Evolutionary conservation across 108 stramenopile genomes (phyloP).

Genomic region (Heterococcus sp.): DNA sequence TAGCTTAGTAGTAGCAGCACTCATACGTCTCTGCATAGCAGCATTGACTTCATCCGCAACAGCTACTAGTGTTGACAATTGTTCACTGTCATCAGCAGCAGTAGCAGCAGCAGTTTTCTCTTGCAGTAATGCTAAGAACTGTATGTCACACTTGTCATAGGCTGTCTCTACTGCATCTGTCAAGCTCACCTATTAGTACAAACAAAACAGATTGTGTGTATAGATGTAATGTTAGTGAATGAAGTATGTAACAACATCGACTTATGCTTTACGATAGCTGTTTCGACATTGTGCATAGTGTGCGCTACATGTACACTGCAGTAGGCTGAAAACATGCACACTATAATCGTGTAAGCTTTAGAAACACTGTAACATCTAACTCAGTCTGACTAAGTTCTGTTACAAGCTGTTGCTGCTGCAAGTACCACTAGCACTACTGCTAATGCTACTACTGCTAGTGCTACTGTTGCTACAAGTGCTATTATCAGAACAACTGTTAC

Average conservation of each 20-base stretch:
- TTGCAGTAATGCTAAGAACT: conserved; percentile 36
- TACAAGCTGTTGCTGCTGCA: no score
- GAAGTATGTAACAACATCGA: not conserved
- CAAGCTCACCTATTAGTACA: not conserved
- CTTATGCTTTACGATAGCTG: not conserved
- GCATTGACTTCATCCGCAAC: conserved; percentile 9
- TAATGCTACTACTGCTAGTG: no score
- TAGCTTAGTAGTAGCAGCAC: not conserved
- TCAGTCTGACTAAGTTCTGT: no score
- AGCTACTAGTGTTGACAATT: not conserved
- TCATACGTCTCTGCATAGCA: conserved; percentile 33
- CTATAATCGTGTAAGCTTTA: not conserved
- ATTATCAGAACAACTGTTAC: no score
- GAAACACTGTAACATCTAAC: no score
- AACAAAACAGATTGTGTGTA: not conserved
- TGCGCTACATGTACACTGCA: not conserved
- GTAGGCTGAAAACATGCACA: not conserved
- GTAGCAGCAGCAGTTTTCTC: conserved; percentile 2
- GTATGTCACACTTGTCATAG: conserved; percentile 41
- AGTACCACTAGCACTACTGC: no score
- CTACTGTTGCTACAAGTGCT: no score
- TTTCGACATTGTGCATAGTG: not conserved
- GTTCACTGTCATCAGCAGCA: not conserved
- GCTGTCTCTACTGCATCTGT: conserved; percentile 18
- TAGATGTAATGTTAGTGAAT: not conserved